Conservation (phyloP, 305 asterid species). For the Coffea humblotiana region DNA sequence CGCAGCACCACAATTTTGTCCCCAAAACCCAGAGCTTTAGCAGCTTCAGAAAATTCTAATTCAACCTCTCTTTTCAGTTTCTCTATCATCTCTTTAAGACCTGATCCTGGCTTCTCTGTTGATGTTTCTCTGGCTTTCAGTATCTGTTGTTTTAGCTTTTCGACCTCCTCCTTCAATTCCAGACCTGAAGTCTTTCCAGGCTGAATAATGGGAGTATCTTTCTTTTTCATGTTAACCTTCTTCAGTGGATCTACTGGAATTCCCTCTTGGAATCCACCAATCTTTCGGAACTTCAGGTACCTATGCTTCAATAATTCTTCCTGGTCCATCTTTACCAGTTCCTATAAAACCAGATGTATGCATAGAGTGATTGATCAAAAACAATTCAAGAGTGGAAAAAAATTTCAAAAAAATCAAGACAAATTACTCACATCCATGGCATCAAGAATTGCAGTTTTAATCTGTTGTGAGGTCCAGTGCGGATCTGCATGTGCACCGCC, state of each 20-base stretch:
- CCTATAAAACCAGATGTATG: slow-evolving; percentile 46
- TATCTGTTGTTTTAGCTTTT: slow-evolving; percentile 56
- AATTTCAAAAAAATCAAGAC: not conserved
- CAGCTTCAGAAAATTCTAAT: slow-evolving; percentile 63
- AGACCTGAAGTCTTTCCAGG: slow-evolving; percentile 42
- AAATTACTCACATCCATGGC: slow-evolving; percentile 82
- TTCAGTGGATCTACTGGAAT: slow-evolving; percentile 61
- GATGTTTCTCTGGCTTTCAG: slow-evolving; percentile 50
- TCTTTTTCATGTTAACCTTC: slow-evolving; percentile 70
- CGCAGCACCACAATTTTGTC: slow-evolving; percentile 53
- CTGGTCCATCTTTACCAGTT: slow-evolving; percentile 76
- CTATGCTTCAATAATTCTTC: slow-evolving; percentile 68
- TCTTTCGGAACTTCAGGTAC: slow-evolving; percentile 62
- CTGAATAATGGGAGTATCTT: slow-evolving; percentile 48
- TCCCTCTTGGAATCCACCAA: slow-evolving; percentile 79
- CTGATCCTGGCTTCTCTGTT: slow-evolving; percentile 31
- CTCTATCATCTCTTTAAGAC: slow-evolving; percentile 48
- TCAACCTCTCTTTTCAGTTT: slow-evolving; percentile 60
- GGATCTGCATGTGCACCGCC: slow-evolving; percentile 96
- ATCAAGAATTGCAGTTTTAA: slow-evolving; percentile 74
- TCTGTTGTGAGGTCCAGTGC: slow-evolving; percentile 82
- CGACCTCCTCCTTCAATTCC: slow-evolving; percentile 62
- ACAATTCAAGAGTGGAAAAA: slow-evolving; percentile 12
- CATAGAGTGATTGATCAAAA: slow-evolving; percentile 21
- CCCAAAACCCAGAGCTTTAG: slow-evolving; percentile 60